A percentile compares a stretch with the other conserved stretches of the same genome.
These are phyloP conservation scores for Coleophoma eucalyptorum DNA, from an alignment of 2,329 filamentous ascomycete species.

Conservation along the genomic window DNA sequence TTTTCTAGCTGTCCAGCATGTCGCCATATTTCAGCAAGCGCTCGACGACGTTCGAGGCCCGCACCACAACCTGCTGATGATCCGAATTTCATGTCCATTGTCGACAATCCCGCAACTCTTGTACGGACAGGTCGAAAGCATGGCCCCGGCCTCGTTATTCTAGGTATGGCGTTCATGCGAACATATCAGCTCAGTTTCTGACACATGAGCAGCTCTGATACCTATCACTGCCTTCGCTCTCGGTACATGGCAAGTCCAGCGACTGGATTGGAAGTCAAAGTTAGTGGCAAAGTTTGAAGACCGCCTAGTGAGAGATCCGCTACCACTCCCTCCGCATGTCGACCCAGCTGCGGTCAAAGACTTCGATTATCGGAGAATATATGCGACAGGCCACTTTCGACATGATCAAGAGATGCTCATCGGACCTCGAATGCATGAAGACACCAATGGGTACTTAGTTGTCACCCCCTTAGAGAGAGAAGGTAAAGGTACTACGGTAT, in stretches of 20 bases:
- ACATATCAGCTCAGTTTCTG: neutral
- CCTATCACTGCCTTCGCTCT: slow-evolving; percentile 86
- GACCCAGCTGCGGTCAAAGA: slow-evolving; percentile 79
- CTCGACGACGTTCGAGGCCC: slow-evolving; percentile 4
- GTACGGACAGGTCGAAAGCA: slow-evolving; percentile 72
- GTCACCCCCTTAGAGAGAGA: slow-evolving; percentile 83
- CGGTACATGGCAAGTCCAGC: slow-evolving; percentile 93
- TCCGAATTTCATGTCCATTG: slow-evolving; percentile 76
- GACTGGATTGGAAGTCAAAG: slow-evolving; percentile 90
- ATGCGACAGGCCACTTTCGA: slow-evolving; percentile 66
- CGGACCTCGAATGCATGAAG: slow-evolving; percentile 84
- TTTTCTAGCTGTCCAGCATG: slow-evolving; percentile 17
- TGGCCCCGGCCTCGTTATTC: slow-evolving; percentile 74
- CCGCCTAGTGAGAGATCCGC: slow-evolving; percentile 76
- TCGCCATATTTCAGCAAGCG: slow-evolving; percentile 19
- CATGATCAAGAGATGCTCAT: slow-evolving; percentile 97
- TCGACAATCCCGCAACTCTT: slow-evolving; percentile 80
- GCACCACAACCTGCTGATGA: slow-evolving; percentile 57
- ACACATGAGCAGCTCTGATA: slow-evolving; percentile 52
- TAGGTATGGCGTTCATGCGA: slow-evolving; percentile 44
- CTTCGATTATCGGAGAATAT: slow-evolving; percentile 88
- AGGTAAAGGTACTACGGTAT: slow-evolving; percentile 61
- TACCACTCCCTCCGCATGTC: slow-evolving; percentile 80
- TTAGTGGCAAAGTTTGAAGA: slow-evolving; percentile 90
- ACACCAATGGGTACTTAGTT: slow-evolving; percentile 86